Conservation (phyloP, 2,329 filamentous ascomycete genomes). For the Macrophomina phaseolina region DNA sequence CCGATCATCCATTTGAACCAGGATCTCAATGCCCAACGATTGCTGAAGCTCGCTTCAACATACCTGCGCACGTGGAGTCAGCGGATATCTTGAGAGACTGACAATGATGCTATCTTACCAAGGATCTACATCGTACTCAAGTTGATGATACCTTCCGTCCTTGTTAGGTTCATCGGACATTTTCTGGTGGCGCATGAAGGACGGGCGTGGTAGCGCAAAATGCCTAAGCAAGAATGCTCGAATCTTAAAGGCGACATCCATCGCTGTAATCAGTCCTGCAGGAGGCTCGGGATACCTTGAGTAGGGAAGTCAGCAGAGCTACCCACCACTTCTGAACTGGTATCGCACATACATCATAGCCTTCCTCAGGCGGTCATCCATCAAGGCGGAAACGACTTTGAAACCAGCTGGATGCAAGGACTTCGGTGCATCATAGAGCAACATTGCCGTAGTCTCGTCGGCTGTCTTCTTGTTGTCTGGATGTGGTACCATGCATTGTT, state of each 20-base stretch:
- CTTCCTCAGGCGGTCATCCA: slow-evolving; percentile 67
- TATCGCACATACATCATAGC: slow-evolving; percentile 60
- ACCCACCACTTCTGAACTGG: slow-evolving; percentile 44
- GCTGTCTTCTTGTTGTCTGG: slow-evolving; percentile 52
- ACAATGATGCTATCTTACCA: slow-evolving; percentile 50
- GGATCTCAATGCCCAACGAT: slow-evolving; percentile 65
- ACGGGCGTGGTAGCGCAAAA: slow-evolving; percentile 64
- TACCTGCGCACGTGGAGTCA: slow-evolving; percentile 33
- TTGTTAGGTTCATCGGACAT: slow-evolving; percentile 54
- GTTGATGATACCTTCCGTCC: slow-evolving; percentile 54
- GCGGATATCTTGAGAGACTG: not conserved
- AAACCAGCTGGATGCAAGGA: slow-evolving; percentile 54
- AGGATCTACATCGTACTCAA: slow-evolving; percentile 65
- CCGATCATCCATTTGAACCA: slow-evolving; percentile 56
- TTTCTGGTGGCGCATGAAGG: slow-evolving; percentile 37
- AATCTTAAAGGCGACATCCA: slow-evolving; percentile 55
- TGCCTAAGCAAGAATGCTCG: slow-evolving; percentile 65
- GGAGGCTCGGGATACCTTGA: slow-evolving; percentile 48
- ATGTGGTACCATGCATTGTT: slow-evolving; percentile 59
- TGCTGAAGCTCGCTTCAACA: slow-evolving; percentile 63
- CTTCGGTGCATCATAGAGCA: slow-evolving; percentile 62
- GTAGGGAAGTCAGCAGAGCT: not conserved
- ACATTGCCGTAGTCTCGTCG: slow-evolving; percentile 63
- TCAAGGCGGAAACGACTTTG: slow-evolving; percentile 62
- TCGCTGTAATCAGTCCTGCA: slow-evolving; percentile 41